Evolutionary conservation across 192 early-diverging fungal genomes (phyloP).

Genomic region (Backusella psychrophila): DNA sequence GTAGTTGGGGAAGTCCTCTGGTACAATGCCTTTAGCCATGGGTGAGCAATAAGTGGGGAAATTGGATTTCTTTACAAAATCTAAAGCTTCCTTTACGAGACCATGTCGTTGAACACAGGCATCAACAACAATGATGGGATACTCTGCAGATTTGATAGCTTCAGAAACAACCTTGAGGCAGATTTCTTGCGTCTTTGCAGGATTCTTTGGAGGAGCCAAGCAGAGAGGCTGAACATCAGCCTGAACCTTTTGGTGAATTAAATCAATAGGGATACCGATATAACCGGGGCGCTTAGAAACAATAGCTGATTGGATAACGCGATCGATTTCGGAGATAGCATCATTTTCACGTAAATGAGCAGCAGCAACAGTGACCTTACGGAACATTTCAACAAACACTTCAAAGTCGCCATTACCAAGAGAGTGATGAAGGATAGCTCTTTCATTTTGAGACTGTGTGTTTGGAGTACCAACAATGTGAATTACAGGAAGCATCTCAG

Average conservation of each 20-base stretch:
- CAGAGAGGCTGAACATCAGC: slow-evolving; percentile 22
- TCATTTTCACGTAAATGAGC: slow-evolving; percentile 25
- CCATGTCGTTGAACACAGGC: slow-evolving; percentile 38
- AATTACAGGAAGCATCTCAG: slow-evolving; percentile 49
- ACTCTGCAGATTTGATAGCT: slow-evolving; percentile 28
- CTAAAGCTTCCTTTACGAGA: slow-evolving; percentile 23
- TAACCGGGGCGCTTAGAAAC: slow-evolving; percentile 26
- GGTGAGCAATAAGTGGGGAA: slow-evolving; percentile 41
- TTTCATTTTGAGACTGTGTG: slow-evolving; percentile 40
- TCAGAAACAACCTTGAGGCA: slow-evolving; percentile 31
- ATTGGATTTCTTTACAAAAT: slow-evolving; percentile 36
- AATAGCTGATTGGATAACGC: slow-evolving; percentile 16
- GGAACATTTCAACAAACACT: slow-evolving; percentile 42
- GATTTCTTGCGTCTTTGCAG: slow-evolving; percentile 12
- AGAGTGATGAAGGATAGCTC: slow-evolving; percentile 46
- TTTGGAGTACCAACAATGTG: slow-evolving; percentile 52
- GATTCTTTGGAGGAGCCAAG: slow-evolving; percentile 22
- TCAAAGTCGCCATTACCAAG: slow-evolving; percentile 48
- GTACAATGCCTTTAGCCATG: slow-evolving; percentile 45
- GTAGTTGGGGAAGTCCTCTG: slow-evolving; percentile 28
- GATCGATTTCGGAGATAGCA: slow-evolving; percentile 41
- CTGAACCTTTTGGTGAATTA: slow-evolving; percentile 22
- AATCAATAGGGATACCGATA: slow-evolving; percentile 43
- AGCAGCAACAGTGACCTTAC: slow-evolving; percentile 40
- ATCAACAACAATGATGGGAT: slow-evolving; percentile 45